Evolutionary conservation across 2,329 filamentous ascomycete genomes (phyloP).

Genomic region (Calonectria multiphialidica): DNA sequence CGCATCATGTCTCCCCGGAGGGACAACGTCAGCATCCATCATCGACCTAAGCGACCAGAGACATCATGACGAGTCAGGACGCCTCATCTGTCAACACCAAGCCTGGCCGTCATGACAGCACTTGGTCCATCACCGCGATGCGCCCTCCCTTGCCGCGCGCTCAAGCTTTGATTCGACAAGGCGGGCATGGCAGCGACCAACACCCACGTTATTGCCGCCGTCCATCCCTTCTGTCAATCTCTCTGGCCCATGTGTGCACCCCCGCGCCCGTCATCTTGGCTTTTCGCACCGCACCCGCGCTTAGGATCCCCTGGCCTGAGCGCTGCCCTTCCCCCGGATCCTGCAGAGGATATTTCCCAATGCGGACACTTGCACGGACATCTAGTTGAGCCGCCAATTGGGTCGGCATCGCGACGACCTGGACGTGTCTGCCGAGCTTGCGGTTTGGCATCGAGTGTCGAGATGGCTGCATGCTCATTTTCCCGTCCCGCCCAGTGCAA

Average conservation of each 20-base stretch:
- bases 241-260: conserved; percentile 10
- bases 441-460: background rate
- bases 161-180: background rate
- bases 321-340: conserved; percentile 11
- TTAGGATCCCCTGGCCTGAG: conserved; percentile 26
- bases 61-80: background rate
- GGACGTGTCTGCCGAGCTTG: background rate
- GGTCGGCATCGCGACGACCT: background rate
- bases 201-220: conserved; percentile 4
- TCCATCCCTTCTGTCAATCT: background rate
- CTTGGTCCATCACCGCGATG: background rate
- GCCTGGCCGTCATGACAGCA: background rate
- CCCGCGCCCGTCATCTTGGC: conserved; percentile 4
- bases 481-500: background rate
- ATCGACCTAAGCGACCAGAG: background rate
- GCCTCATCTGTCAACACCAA: background rate
- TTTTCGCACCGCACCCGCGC: background rate
- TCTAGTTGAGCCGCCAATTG: background rate
- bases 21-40: background rate
- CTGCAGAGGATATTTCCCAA: background rate
- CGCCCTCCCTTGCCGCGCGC: conserved; percentile 17
- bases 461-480: background rate
- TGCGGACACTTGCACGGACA: background rate
- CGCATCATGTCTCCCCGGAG: background rate
- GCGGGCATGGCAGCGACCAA: background rate